Base-by-base conservation (phyloP, 2,329 filamentous ascomycete species). In the Raffaelea ambrosiae region DNA sequence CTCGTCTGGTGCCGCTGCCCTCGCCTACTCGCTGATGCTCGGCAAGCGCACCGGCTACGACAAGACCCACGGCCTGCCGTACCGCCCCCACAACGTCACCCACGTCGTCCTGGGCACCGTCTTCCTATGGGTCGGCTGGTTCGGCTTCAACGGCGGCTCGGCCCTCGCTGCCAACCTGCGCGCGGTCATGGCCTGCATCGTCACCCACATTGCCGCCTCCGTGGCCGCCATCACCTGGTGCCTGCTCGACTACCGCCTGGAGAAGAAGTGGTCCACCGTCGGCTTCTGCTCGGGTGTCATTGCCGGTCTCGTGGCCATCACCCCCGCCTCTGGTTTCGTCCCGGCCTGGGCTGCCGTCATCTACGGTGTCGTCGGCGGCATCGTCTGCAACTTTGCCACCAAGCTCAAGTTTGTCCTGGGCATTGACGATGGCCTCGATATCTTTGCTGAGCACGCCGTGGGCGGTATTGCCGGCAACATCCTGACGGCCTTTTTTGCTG, bases 111-210 rank as follows among this genome's bases (percentile, higher is more conserved):
- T 88, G 42, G 84, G 85, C 20, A 87, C 85, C 4, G 76, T 83
- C 22, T 77, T 84, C 65, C 75, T 95, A 44, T 96, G 90, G 90
- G 86, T 95, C 41, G 89, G 90, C 50, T 96, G 89, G 90, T 93
- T 95, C 63, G 90, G 90, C 43, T 96, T 96, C 79, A 96, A 95
- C 66, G 89, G 87, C 47, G 90, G 90, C 53, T 78, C 84, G 3
- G 90, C 88, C 2, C 74, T 94, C 40, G 76, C 79, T 50, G 86
- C 88, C 54, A 95, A 93, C 69, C 71, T 95, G 57, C 86, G 90
- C 51, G 86, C 90, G 47, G 74, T 95, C 63, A 91, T 95, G 85
- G 89, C 90, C 47, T 86, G 85, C 58, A 79, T 93, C 44, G 86
- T 91, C 53, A 95, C 90, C 50, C 91, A 95, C 66, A 72, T 95